phyloP scores from a whole-genome alignment of 1,139 yeast genomes.

The Sugiyamaella pinicola region DNA sequence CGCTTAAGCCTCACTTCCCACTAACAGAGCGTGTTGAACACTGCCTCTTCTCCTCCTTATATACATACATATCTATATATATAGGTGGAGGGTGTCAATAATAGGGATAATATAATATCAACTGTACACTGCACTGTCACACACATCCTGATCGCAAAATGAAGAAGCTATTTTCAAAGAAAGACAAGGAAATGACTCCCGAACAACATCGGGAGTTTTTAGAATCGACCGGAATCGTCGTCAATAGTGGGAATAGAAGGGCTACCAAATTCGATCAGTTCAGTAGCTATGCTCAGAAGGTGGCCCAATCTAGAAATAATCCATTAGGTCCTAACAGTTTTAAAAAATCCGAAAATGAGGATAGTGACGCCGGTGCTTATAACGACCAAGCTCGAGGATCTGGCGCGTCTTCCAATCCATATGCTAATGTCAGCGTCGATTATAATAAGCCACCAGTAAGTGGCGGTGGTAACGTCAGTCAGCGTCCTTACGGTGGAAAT shows the following conservation, averaged over 20 bases:
- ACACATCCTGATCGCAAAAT: constrained; percentile 25
- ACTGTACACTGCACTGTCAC: no score
- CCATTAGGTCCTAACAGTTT: constrained; percentile 21
- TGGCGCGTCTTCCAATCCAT: constrained; percentile 19
- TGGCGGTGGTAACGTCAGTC: background rate
- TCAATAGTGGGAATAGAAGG: constrained; percentile 33
- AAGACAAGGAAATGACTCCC: constrained; percentile 42
- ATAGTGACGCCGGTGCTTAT: constrained; percentile 9
- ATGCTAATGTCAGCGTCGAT: constrained; percentile 24
- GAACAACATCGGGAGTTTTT: constrained; percentile 41
- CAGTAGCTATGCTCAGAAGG: constrained; percentile 39
- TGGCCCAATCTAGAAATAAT: constrained; percentile 24
- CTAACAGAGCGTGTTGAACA: no score
- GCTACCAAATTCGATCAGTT: constrained; percentile 42
- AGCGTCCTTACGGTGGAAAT: constrained; percentile 16
- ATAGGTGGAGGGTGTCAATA: background rate
- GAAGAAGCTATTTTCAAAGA: constrained; percentile 42
- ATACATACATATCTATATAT: no score
- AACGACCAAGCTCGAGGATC: background rate
- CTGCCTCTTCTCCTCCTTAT: no score
- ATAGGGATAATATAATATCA: no score
- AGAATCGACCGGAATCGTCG: constrained; percentile 37
- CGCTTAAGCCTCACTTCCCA: background rate
- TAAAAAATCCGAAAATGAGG: constrained; percentile 2
- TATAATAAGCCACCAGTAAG: constrained; percentile 19